Evolutionary conservation across 2,329 filamentous ascomycete species (phyloP), one percentile per base, ranked within the genome.

Genomic region (Calonectria naviculata): DNA sequence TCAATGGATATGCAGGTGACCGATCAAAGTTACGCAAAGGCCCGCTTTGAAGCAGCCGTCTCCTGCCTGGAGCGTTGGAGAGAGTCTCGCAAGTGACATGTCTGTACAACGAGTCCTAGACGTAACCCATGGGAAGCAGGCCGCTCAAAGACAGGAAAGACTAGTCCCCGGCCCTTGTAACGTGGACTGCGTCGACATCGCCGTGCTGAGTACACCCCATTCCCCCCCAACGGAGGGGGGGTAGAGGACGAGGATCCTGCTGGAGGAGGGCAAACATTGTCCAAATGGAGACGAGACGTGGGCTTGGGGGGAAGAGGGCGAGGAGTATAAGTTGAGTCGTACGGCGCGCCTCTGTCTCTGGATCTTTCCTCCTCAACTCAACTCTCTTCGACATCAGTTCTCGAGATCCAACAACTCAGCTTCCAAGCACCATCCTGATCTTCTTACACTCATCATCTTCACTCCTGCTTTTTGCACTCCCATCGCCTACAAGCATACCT

Each of bases 251-350:
- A 38, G 12, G 52, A 24, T 56, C 10, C 31, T 36, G 52, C 13
- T 38, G 52, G 31, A 15, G 28, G 24, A 56, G 49, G 21, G 5
- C 31, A 56, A 56, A 38, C 29, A 36, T 46, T 17, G 31, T 56
- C 19, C n/a, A 70, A 63, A 46, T 17, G 29, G 13, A 36, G 38
- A 46, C 41, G 58, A 41, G 60, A 34, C 26, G 52, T 24, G 46
- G 24, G 58, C 34, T 68, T 29, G 41, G 60, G 21, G 44, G 15
- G 17, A 10, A 60, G 34, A 34, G 56, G 60, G 65, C 56, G 74
- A 73, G 65, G 60, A 64, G 71, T 73, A 72, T 75, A 75, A 79
- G 74, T 72, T 38, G 61, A 74, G 77, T 78, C 58, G 73, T 56
- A 78, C 77, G 60, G 70, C 74, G 72, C 62, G 63, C 75, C 68